Evolutionary conservation across 345 rosid species (phyloP), one percentile per base, ranked within the genome.

Genomic region (Bruguiera sexangula): DNA sequence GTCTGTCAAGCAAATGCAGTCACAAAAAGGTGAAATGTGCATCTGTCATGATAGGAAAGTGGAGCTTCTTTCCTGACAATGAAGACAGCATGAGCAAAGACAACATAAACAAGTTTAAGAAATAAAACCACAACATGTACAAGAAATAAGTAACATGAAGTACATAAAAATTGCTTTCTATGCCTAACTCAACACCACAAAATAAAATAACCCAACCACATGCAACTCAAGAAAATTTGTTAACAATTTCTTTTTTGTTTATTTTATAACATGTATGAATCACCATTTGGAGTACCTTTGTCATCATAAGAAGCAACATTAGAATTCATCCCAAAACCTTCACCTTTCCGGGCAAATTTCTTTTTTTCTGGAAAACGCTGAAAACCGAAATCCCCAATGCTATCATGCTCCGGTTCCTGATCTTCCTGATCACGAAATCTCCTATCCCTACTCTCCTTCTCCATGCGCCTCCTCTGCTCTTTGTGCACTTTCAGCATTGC

Each of bases 401-500:
- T 84, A 65, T 90, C 97, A 65, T 82, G 92, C 66, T 90, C 96
- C 31, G 86, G 75, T 78, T 90, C 96, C 82, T 88, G 77, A 63
- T 88, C 93, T 48, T 86, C 89, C 72, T 76, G 83, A 75, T 87
- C 93, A 74, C 81, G 88, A 77, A 72, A 85, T 81, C 85, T 86
- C 83, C 87, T 79, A 82, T 89, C 96, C 78, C 90, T 82, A 55
- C 43, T 79, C 67, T 94, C 98, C 86, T 87, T 92, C 61, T 90
- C 97, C n/a, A 34, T 68, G 8, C 81, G 88, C 76, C 83, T 90
- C 77, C 87, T 87, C 82, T 83, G 97, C 53, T 92, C 96, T 77
- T 83, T 88, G 31, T 81, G 96, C 83, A 82, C 51, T 76, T 85
- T 89, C 53, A 82, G 53, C 73, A 80, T 77, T 57, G 80, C 51